Conservation (phyloP, 768 basidiomycete genomes). For the Agrocybe praecox region DNA sequence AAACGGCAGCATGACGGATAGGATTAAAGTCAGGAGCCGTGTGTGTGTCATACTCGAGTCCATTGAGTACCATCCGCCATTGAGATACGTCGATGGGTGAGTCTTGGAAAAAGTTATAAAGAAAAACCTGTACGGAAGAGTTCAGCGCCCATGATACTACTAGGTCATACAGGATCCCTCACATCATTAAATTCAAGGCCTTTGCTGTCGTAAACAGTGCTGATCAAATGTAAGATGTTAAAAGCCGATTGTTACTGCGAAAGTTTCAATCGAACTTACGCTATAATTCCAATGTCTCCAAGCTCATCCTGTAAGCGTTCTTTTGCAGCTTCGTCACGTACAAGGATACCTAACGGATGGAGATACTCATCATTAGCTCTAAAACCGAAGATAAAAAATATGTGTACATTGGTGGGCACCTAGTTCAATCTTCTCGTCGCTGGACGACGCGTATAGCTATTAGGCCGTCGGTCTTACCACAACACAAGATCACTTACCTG, state of each 20-base stretch:
- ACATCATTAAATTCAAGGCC: slow-evolving; percentile 72
- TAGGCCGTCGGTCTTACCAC: background rate
- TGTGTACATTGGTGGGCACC: slow-evolving; percentile 66
- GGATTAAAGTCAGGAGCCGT: slow-evolving; percentile 48
- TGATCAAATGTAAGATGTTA: slow-evolving; percentile 11
- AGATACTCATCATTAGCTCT: no score
- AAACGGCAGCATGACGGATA: slow-evolving; percentile 53
- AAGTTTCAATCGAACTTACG: slow-evolving; percentile 40
- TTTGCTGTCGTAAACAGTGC: slow-evolving; percentile 66
- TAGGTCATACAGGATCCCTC: no score
- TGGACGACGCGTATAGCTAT: slow-evolving; percentile 29
- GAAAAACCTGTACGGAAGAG: slow-evolving; percentile 50
- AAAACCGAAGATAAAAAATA: background rate
- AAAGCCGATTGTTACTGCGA: background rate
- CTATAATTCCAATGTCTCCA: slow-evolving; percentile 59
- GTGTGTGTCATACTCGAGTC: slow-evolving; percentile 20
- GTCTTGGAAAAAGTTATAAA: slow-evolving; percentile 78
- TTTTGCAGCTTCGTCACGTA: slow-evolving; percentile 59
- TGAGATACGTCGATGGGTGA: slow-evolving; percentile 51
- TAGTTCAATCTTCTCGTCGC: slow-evolving; percentile 54
- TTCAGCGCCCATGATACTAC: background rate
- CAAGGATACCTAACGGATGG: slow-evolving; percentile 59
- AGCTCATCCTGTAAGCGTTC: slow-evolving; percentile 50
- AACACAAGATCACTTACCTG: background rate
- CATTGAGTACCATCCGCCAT: slow-evolving; percentile 63